A percentile compares a stretch with the other conserved stretches of the same genome.
phyloP scores from a whole-genome alignment of 176 grass and related monocot species.

The Aegilops longissima region DNA sequence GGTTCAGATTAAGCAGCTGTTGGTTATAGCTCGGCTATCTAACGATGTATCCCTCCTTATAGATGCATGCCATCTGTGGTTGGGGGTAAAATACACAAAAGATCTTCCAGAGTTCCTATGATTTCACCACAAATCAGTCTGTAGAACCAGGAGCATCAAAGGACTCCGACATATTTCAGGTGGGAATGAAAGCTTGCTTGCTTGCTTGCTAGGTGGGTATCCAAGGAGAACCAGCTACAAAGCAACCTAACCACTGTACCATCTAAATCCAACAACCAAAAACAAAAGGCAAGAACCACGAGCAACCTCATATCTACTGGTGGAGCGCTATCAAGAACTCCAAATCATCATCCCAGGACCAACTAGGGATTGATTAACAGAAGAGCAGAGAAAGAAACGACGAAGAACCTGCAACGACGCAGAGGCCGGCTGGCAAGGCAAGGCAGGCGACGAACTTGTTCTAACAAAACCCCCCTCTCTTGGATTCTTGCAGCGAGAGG shows the following conservation, averaged over 20 bases:
- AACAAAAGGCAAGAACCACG: slow-evolving; percentile 3
- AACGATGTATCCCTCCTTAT: neutral
- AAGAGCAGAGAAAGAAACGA: neutral
- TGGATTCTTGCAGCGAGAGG: neutral
- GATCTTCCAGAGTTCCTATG: neutral
- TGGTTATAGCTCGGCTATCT: neutral
- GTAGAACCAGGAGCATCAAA: neutral
- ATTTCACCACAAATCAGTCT: neutral
- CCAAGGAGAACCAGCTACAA: neutral
- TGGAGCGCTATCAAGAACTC: neutral
- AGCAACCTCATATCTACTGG: neutral
- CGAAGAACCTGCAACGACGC: neutral
- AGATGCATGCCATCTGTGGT: neutral
- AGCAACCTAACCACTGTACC: neutral
- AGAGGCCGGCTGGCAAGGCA: neutral
- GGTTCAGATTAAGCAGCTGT: neutral
- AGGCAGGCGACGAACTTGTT: neutral
- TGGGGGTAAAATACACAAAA: neutral
- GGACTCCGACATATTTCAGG: neutral
- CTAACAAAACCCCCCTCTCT: neutral
- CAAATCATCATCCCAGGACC: neutral
- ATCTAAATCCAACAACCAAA: neutral
- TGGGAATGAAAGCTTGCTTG: slow-evolving; percentile 1
- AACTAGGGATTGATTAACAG: neutral
- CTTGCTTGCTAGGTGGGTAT: neutral